Base-by-base conservation (phyloP, 768 basidiomycete species). In the Leucogyrophana mollusca region DNA sequence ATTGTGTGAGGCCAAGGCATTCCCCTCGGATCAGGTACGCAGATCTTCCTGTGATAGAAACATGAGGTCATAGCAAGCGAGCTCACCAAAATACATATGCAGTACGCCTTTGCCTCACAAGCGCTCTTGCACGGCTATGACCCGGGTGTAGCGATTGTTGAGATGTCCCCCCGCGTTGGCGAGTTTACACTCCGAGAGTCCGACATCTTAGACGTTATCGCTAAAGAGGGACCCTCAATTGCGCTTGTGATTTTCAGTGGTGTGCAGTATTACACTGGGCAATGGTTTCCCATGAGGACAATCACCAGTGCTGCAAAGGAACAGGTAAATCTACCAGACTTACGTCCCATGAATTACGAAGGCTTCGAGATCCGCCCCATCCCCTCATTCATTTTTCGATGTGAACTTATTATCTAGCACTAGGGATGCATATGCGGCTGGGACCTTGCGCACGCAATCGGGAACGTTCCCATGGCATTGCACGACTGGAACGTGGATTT, bases 91-190 rank as follows among this genome's bases (percentile, higher is more conserved):
- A 20, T 22, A 32, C 34, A n/a, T n/a, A n/a, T 42, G 35, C 60
- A 98, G 94, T 98, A 98, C 66, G 96, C 95, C 25, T 91, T 98
- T 61, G 79, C 87, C 46, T 96, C 95, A n/a, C 96, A 98, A 71
- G 89, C 79, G 27, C 64, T 71, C 41, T 72, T 87, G 27, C 94
- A 92, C 70, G 89, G 89, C 45, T 79, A 82, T 61, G 79, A 85
- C 68, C 83, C 89, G 48, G 70, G 74, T 20, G 74, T 80, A 25
- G 79, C 88, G 20, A 80, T 98, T 55, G 72, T 95, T 34, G 86
- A 90, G 60, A 65, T 98, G 47, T 69, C 73, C 23, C 94, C 95
- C 41, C 82, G 94, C 40, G 67, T 74, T 49, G 91, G 89, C 41
- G 96, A 99, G 68, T 87, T 82, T 64, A 81, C 74, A 18, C 80